Evolutionary conservation across 805 yeast species (phyloP).

Genomic region (Pichia cabralensis): DNA sequence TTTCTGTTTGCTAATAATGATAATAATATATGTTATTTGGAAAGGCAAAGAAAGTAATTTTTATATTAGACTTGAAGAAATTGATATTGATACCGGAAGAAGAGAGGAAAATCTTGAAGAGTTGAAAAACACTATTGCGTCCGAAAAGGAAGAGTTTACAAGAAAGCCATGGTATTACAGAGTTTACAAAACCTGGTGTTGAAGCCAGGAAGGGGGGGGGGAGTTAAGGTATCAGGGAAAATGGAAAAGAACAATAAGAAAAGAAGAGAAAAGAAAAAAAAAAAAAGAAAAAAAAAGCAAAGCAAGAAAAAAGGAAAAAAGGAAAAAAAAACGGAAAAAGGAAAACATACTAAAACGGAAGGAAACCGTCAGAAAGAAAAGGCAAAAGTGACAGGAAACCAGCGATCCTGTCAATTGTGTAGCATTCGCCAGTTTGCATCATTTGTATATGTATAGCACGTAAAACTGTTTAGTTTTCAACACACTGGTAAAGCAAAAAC

Average conservation of each 20-base stretch:
- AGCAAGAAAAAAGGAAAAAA: too few relatives aligned
- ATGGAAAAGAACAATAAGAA: neutral
- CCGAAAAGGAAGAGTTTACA: slow-evolving; percentile 36
- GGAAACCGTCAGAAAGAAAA: too few relatives aligned
- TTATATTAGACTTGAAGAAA: slow-evolving; percentile 34
- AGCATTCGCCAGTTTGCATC: too few relatives aligned
- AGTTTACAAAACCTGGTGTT: slow-evolving; percentile 42
- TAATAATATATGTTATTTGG: slow-evolving; percentile 22
- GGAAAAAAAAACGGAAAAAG: too few relatives aligned
- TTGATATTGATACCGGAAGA: slow-evolving; percentile 51
- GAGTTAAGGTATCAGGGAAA: too few relatives aligned
- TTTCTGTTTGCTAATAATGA: slow-evolving; percentile 46
- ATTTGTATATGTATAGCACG: too few relatives aligned
- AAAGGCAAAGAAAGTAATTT: slow-evolving; percentile 32
- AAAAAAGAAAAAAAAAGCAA: neutral
- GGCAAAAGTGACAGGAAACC: too few relatives aligned
- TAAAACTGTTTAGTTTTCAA: too few relatives aligned
- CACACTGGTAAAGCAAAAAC: too few relatives aligned
- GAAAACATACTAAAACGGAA: too few relatives aligned
- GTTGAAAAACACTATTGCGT: slow-evolving; percentile 38
- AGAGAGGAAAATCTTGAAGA: slow-evolving; percentile 43
- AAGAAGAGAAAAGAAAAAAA: neutral
- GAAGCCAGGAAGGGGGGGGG: neutral
- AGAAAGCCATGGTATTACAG: slow-evolving; percentile 35
- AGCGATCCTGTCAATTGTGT: too few relatives aligned